phyloP scores from a whole-genome alignment of 2,329 filamentous ascomycete species.

The Arthrobotrys sphaeroides region DNA sequence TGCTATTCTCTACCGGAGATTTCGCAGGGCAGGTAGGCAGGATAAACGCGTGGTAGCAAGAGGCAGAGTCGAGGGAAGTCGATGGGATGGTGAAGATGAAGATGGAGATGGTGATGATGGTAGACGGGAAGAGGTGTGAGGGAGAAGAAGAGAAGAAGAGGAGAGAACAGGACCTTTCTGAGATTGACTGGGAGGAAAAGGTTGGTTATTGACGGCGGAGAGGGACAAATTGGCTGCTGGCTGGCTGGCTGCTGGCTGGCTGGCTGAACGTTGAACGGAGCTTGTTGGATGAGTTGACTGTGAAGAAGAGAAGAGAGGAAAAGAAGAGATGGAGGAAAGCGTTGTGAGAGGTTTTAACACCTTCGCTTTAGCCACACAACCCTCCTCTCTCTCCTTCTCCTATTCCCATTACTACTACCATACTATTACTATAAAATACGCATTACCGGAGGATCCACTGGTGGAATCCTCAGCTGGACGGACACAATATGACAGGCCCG shows the following conservation, averaged over 20 bases:
- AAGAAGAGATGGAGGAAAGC: neutral
- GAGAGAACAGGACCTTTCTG: constrained; percentile 28
- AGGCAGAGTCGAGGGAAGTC: neutral
- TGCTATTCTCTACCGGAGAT: constrained; percentile 51
- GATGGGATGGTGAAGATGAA: neutral
- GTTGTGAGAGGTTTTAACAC: neutral
- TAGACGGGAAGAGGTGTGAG: neutral
- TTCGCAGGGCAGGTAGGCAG: too few relatives aligned
- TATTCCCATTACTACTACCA: neutral
- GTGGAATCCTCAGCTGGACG: too few relatives aligned
- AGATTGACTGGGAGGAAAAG: constrained; percentile 7
- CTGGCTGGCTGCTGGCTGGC: constrained; percentile 33
- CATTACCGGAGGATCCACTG: too few relatives aligned
- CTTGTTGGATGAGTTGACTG: constrained; percentile 21
- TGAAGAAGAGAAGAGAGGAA: neutral
- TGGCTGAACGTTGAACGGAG: constrained; percentile 10
- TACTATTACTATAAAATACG: neutral
- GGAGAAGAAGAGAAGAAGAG: neutral
- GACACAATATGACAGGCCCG: too few relatives aligned
- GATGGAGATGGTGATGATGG: neutral
- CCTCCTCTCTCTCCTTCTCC: neutral
- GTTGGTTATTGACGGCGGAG: neutral
- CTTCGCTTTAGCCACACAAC: constrained; percentile 2
- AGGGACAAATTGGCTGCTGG: neutral
- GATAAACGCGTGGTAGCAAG: neutral